These are phyloP conservation scores for Tuber microsphaerosporum DNA, from an alignment of 495 filamentous ascomycete species.

Conservation along the genomic window DNA sequence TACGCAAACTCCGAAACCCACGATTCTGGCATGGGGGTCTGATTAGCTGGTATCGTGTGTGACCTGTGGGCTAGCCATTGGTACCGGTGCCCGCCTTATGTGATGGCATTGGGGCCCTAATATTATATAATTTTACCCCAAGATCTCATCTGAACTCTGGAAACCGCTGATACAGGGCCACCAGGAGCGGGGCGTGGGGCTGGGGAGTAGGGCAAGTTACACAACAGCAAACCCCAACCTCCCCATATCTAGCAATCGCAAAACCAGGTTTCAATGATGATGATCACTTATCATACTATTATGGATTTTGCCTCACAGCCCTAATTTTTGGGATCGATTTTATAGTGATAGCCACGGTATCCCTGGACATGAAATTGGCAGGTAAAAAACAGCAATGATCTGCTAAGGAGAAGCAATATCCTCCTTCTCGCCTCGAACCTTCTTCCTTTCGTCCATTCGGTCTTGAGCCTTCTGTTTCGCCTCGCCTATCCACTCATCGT, in stretches of 20 bases:
- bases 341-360: background rate
- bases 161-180: background rate
- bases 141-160: background rate
- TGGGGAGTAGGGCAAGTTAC: background rate
- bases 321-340: background rate
- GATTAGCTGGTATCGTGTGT: background rate
- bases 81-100: background rate
- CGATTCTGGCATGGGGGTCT: background rate
- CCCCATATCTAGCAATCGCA: background rate
- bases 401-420: constrained; percentile 14
- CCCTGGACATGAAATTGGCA: background rate
- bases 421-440: constrained; percentile 34
- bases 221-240: background rate
- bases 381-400: background rate
- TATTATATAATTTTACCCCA: background rate
- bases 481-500: constrained; percentile 70
- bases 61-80: background rate
- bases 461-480: constrained; percentile 64
- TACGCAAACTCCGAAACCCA: background rate
- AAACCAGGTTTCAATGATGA: background rate
- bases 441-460: constrained; percentile 55
- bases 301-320: background rate
- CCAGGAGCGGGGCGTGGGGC: background rate
- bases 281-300: background rate
- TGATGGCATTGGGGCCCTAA: background rate